A percentile compares a stretch with the other conserved stretches of the same genome.
Evolutionary conservation across 257 asterid species (phyloP).

Genomic region (Solanum chmielewskii): DNA sequence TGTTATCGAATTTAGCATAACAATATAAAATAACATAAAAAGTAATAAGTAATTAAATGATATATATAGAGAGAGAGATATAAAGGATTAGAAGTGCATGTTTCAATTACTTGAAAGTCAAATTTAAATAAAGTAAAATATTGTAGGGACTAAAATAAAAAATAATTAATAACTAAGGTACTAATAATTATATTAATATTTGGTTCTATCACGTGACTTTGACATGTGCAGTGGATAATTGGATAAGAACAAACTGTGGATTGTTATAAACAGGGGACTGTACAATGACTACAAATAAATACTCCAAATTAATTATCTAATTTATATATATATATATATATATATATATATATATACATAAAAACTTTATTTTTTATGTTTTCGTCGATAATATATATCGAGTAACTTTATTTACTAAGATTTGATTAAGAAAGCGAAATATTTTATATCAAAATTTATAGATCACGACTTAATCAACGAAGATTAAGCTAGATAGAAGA

Average conservation of each 20-base stretch:
- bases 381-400: too few species aligned
- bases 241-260: conserved; percentile 22
- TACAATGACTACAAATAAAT: neutral
- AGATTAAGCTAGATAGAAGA: too few species aligned
- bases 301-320: neutral
- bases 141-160: neutral
- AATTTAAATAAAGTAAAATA: neutral
- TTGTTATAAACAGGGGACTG: neutral
- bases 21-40: fast-evolving
- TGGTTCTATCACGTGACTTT: conserved; percentile 1
- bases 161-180: neutral
- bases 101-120: neutral
- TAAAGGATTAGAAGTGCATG: neutral
- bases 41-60: neutral
- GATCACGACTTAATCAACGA: too few species aligned
- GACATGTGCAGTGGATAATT: neutral
- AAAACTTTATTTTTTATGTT: too few species aligned
- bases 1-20: neutral
- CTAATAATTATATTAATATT: neutral
- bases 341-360: too few species aligned
- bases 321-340: too few species aligned
- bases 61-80: too few species aligned
- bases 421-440: too few species aligned
- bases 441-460: too few species aligned
- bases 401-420: too few species aligned